Conservation (phyloP, 768 basidiomycete species). For the Sarcomyxa edulis region DNA sequence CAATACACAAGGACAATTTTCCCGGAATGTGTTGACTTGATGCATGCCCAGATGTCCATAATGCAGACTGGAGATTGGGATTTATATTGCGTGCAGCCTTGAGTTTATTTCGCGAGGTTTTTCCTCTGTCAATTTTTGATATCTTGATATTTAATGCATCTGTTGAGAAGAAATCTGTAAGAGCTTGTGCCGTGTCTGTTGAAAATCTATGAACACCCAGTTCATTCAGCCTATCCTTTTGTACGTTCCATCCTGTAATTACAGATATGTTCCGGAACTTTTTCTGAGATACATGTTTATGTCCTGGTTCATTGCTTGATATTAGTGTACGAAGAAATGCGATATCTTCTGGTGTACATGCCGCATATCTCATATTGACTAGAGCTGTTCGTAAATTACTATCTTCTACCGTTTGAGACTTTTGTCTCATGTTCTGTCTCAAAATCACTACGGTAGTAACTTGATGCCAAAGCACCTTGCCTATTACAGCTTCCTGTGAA, state of each 20-base stretch:
- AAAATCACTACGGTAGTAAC: constrained; percentile 26
- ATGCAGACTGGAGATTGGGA: constrained; percentile 8
- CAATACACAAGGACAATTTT: constrained; percentile 22
- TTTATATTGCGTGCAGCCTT: constrained; percentile 3
- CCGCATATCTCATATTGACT: constrained; percentile 20
- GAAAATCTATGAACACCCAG: constrained; percentile 17
- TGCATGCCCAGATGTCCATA: constrained; percentile 19
- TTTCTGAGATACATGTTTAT: constrained; percentile 5
- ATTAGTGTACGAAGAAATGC: constrained; percentile 12
- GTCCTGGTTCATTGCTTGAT: neutral
- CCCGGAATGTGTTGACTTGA: constrained; percentile 20
- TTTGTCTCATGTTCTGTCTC: constrained; percentile 16
- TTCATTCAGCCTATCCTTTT: constrained; percentile 19
- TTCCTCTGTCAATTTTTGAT: constrained; percentile 2
- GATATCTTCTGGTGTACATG: constrained; percentile 19
- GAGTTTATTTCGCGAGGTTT: neutral
- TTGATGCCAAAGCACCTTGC: constrained; percentile 22
- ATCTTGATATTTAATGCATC: neutral
- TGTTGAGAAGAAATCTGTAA: constrained; percentile 9
- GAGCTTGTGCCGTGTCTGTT: constrained; percentile 9
- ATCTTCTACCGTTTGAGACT: constrained; percentile 10
- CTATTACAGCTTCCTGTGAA: constrained; percentile 12
- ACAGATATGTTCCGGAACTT: constrained; percentile 17
- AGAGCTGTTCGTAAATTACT: constrained; percentile 13
- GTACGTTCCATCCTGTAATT: constrained; percentile 16